phyloP scores from a whole-genome alignment of 75 land plant genomes.

The Cunninghamia lanceolata region DNA sequence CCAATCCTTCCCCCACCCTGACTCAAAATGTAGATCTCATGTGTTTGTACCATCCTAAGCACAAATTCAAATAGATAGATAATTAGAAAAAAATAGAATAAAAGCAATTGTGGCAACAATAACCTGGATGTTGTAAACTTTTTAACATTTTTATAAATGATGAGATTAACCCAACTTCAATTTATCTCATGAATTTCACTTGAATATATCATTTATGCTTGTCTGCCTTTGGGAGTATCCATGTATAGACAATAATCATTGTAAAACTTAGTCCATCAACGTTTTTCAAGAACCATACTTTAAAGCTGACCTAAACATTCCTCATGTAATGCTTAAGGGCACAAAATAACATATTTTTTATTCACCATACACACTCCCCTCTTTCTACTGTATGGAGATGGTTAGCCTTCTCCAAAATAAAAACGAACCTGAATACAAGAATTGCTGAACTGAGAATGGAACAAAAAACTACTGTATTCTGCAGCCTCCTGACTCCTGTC shows the following conservation, averaged over 20 bases:
- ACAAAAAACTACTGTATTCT: conserved; percentile 55
- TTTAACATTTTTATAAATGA: not conserved
- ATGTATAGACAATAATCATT: not conserved
- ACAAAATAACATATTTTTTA: too few species aligned
- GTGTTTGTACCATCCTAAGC: not conserved
- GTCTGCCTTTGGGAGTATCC: not conserved
- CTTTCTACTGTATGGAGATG: too few species aligned
- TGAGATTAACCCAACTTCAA: not conserved
- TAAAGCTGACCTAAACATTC: not conserved
- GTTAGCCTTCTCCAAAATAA: not conserved
- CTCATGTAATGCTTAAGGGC: too few species aligned
- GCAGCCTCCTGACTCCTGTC: conserved; percentile 75
- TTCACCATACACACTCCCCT: too few species aligned
- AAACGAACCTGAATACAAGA: not conserved
- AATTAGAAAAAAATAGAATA: not conserved
- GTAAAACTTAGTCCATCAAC: not conserved
- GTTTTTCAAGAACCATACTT: not conserved
- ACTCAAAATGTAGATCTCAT: not conserved
- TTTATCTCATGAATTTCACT: not conserved
- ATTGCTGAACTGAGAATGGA: not conserved
- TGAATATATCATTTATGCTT: not conserved
- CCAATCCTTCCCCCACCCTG: not conserved
- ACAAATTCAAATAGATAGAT: not conserved
- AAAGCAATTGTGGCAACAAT: not conserved
- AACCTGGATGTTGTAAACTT: not conserved